Evolutionary conservation across 2,329 filamentous ascomycete genomes (phyloP).

Genomic region (Apiospora arundinis): DNA sequence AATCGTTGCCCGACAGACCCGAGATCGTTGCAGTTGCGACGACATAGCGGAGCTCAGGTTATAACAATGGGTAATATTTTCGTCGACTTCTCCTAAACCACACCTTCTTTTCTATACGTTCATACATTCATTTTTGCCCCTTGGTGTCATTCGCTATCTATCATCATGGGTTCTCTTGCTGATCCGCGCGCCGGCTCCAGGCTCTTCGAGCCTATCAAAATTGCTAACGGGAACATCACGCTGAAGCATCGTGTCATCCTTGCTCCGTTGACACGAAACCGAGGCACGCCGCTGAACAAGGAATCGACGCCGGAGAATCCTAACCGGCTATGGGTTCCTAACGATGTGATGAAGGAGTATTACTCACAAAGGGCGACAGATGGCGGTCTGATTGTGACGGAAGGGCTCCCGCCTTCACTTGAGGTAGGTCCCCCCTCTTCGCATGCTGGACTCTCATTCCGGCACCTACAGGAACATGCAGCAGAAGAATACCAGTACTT

Average conservation of each 20-base stretch:
- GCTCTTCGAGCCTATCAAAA: slow-evolving; percentile 50
- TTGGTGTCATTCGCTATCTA: background rate
- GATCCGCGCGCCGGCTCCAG: slow-evolving; percentile 16
- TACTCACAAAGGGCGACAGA: slow-evolving; percentile 49
- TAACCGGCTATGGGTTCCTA: slow-evolving; percentile 56
- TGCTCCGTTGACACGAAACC: slow-evolving; percentile 59
- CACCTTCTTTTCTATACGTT: background rate
- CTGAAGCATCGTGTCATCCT: slow-evolving; percentile 59
- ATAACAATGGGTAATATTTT: background rate
- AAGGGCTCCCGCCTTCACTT: slow-evolving; percentile 55
- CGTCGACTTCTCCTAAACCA: background rate
- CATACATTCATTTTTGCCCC: no score
- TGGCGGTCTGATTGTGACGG: slow-evolving; percentile 51
- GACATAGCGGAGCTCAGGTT: background rate
- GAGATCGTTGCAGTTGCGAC: background rate
- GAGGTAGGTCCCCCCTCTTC: slow-evolving; percentile 31
- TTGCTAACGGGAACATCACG: slow-evolving; percentile 48
- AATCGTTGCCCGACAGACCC: background rate
- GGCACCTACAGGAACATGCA: background rate
- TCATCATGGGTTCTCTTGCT: slow-evolving; percentile 13
- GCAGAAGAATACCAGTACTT: background rate
- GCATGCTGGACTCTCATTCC: background rate
- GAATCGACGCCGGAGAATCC: slow-evolving; percentile 52
- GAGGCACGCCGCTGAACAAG: slow-evolving; percentile 51
- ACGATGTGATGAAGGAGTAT: slow-evolving; percentile 48